phyloP scores from a whole-genome alignment of 306 rosid species.

The Calophaca sinica region DNA sequence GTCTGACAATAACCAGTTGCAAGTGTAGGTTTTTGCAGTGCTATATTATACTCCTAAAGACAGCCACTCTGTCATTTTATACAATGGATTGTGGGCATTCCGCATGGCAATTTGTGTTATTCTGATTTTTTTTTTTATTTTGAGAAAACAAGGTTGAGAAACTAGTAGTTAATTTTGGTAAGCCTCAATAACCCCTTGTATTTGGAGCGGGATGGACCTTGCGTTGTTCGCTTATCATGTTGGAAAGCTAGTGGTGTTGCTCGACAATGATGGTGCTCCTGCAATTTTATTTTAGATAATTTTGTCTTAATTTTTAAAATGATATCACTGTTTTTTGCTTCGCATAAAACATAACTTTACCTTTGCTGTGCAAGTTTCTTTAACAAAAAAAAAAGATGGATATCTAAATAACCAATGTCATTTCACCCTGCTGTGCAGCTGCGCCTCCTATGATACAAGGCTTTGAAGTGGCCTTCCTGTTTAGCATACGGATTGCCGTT shows the following conservation, averaged over 20 bases:
- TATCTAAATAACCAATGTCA: no score
- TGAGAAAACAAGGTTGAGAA: constrained; percentile 54
- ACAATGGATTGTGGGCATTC: constrained; percentile 55
- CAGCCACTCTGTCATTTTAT: constrained; percentile 52
- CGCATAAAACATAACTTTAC: no score
- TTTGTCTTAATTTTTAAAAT: not conserved
- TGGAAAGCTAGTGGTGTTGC: constrained; percentile 43
- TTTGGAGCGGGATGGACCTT: constrained; percentile 61
- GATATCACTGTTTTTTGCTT: constrained; percentile 6
- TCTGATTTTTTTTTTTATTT: constrained; percentile 44
- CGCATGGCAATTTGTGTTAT: constrained; percentile 58
- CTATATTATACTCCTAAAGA: constrained; percentile 48
- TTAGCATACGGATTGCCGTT: no score
- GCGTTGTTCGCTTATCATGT: constrained; percentile 49
- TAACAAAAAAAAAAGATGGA: not conserved
- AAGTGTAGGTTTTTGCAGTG: constrained; percentile 49
- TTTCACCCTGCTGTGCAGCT: not conserved
- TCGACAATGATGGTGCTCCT: constrained; percentile 42
- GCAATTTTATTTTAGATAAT: not conserved
- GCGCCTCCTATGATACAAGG: not conserved
- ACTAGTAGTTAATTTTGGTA: constrained; percentile 57
- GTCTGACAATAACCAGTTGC: constrained; percentile 59
- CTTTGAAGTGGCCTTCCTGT: no score
- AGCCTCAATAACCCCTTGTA: constrained; percentile 81
- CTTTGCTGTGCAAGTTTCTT: not conserved